Evolutionary conservation across 2,329 filamentous ascomycete genomes (phyloP).

Genomic region (Ophiostoma quercus): DNA sequence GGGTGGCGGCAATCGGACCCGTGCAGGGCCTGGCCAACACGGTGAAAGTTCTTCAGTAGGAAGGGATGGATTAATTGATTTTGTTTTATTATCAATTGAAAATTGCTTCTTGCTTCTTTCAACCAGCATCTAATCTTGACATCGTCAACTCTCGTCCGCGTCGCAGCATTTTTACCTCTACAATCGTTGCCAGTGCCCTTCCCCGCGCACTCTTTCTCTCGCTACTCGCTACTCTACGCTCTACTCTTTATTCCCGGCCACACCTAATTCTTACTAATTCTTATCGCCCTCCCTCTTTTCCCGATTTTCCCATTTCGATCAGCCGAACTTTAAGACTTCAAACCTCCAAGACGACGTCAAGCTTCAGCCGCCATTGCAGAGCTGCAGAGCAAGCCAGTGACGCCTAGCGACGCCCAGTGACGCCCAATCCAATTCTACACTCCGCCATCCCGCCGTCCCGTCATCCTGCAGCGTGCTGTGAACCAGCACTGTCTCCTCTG

Average conservation of each 20-base stretch:
- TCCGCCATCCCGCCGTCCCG: not conserved
- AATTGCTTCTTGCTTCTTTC: not conserved
- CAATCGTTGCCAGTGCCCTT: not conserved
- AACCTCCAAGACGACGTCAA: not conserved
- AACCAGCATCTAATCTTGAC: not conserved
- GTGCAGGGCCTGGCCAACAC: not conserved
- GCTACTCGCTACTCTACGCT: not conserved
- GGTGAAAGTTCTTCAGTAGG: not conserved
- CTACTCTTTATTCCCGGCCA: not conserved
- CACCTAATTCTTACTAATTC: not conserved
- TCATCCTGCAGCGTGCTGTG: not conserved
- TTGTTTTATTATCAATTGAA: not conserved
- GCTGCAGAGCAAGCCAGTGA: not conserved
- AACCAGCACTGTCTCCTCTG: not conserved
- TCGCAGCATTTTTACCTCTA: not conserved
- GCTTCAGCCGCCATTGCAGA: not conserved
- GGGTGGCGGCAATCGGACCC: not conserved
- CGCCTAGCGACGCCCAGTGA: not conserved
- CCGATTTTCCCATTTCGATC: not conserved
- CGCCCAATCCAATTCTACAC: not conserved
- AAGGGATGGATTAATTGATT: not conserved
- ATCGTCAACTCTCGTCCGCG: not conserved
- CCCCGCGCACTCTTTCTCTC: not conserved
- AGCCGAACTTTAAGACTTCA: not conserved
- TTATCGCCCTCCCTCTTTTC: conserved; percentile 9